phyloP scores from a whole-genome alignment of 164 flowering plant genomes.

The Litsea cubeba region DNA sequence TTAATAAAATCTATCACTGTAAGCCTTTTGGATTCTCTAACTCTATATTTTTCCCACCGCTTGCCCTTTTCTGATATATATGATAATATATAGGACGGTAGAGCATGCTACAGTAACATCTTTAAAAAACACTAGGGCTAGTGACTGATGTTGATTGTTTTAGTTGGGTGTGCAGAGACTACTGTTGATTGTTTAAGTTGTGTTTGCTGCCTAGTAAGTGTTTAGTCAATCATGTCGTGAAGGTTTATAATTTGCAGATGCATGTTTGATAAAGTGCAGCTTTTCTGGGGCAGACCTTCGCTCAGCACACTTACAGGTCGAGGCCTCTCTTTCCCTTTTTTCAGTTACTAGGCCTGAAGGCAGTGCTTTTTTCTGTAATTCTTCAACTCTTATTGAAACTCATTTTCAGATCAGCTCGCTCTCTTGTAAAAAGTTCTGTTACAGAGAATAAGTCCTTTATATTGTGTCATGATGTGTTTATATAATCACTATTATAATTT shows the following conservation, averaged over 20 bases:
- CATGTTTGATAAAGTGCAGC: constrained; percentile 75
- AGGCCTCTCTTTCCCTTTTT: constrained; percentile 1
- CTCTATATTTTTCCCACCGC: no score
- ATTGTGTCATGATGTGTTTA: background rate
- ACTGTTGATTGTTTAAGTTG: background rate
- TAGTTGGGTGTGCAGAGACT: background rate
- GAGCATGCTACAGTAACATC: background rate
- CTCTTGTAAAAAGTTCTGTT: no score
- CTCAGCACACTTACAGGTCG: constrained; percentile 88
- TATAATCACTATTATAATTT: background rate
- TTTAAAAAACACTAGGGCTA: background rate
- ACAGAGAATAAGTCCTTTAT: background rate
- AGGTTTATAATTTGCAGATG: constrained; percentile 46
- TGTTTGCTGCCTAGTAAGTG: background rate
- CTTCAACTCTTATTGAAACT: background rate
- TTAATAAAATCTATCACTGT: background rate
- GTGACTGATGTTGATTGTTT: background rate
- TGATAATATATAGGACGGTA: background rate
- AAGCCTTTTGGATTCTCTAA: no score
- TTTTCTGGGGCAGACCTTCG: constrained; percentile 90
- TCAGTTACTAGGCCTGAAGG: no score
- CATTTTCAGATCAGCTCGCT: no score
- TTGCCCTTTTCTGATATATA: no score
- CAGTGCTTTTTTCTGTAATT: background rate
- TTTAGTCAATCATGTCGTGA: background rate